Conservation (phyloP, 1,284 basidiomycete genomes). For the Boletus albobrunnescens region DNA sequence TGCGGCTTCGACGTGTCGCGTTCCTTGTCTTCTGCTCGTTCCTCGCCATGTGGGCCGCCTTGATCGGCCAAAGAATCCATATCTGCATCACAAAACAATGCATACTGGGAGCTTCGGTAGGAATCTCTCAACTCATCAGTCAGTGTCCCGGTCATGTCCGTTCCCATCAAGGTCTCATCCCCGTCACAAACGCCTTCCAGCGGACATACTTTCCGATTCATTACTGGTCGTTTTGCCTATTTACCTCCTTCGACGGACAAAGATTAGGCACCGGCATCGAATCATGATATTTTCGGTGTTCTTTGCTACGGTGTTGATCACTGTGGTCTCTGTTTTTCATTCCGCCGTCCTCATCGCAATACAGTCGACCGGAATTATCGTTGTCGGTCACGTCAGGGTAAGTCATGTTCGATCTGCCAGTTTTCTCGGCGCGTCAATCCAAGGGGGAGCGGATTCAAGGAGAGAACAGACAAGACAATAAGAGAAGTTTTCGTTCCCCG, state of each 20-base stretch:
- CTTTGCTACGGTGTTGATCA: constrained; percentile 18
- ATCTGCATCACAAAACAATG: constrained; percentile 13
- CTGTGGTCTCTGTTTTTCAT: constrained; percentile 18
- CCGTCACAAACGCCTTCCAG: constrained; percentile 3
- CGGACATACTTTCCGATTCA: constrained; percentile 28
- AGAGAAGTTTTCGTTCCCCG: no score
- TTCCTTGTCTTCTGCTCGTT: constrained; percentile 17
- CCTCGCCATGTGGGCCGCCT: constrained; percentile 21
- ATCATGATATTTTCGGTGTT: constrained; percentile 22
- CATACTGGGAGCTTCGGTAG: constrained; percentile 1
- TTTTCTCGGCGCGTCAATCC: neutral
- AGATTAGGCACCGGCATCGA: constrained; percentile 13
- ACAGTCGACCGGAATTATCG: constrained; percentile 4
- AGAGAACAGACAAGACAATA: neutral
- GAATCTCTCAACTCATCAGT: constrained; percentile 22
- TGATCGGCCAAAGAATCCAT: constrained; percentile 17
- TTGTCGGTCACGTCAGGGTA: constrained; percentile 23
- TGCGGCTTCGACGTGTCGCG: constrained; percentile 5
- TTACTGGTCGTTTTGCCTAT: constrained; percentile 19
- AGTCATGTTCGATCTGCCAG: constrained; percentile 1
- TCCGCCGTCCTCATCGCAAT: constrained; percentile 8
- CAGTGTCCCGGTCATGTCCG: constrained; percentile 1
- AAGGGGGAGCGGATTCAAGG: no score
- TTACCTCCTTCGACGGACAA: constrained; percentile 8
- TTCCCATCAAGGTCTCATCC: neutral